Percentiles rank a stretch among this genome's conserved stretches.
These are phyloP conservation scores for Russula dissimulans DNA, from an alignment of 768 basidiomycete genomes.

Conservation along the genomic window DNA sequence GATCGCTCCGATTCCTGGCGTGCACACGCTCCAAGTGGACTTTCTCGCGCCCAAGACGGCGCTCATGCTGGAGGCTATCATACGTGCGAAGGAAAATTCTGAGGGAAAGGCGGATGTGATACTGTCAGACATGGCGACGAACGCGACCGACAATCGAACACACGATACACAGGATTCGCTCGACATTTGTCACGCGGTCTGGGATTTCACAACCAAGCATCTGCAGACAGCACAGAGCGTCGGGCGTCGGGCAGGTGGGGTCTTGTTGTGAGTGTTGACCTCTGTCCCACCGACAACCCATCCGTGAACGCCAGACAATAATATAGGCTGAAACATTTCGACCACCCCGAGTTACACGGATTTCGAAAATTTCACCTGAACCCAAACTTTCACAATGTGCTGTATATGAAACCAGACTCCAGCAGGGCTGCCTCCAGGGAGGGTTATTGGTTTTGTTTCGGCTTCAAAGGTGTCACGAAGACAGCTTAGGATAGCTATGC, in stretches of 20 bases:
- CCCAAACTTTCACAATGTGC: constrained; percentile 57
- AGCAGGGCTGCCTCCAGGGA: constrained; percentile 74
- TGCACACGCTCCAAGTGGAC: constrained; percentile 65
- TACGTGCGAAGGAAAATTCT: constrained; percentile 26
- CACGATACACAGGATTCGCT: constrained; percentile 63
- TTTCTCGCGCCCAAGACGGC: constrained; percentile 56
- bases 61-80: constrained; percentile 33
- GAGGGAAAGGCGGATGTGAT: constrained; percentile 62
- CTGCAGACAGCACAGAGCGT: constrained; percentile 39
- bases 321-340: constrained; percentile 75
- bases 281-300: constrained; percentile 14
- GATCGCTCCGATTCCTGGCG: constrained; percentile 64
- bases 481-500: neutral
- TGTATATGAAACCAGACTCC: constrained; percentile 70
- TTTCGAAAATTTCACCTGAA: constrained; percentile 54
- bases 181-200: constrained; percentile 65
- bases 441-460: constrained; percentile 79
- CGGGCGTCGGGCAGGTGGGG: constrained; percentile 38
- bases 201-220: constrained; percentile 51
- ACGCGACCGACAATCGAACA: constrained; percentile 59
- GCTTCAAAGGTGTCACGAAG: constrained; percentile 34
- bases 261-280: constrained; percentile 43
- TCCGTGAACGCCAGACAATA: neutral
- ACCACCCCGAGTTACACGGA: constrained; percentile 56
- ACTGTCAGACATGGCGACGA: constrained; percentile 86